These are phyloP conservation scores for Epichloe amarillans DNA, from an alignment of 2,329 filamentous ascomycete genomes.

Conservation along the genomic window DNA sequence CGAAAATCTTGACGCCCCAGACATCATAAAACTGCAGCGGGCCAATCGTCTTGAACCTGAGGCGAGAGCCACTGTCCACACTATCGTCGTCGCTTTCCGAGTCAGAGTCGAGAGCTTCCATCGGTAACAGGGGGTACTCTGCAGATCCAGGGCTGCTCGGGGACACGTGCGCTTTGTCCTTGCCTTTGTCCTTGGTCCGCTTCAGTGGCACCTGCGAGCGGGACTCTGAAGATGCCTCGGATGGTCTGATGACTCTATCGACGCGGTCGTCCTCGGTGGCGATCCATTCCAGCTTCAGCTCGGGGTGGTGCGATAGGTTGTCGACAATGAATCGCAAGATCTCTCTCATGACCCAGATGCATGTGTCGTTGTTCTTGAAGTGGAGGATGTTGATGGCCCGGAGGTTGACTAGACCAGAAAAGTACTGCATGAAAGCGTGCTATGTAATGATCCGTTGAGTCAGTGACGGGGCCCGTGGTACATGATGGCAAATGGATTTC, in stretches of 20 bases:
- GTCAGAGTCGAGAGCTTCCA: slow-evolving; percentile 17
- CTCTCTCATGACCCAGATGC: slow-evolving; percentile 42
- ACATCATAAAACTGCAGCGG: slow-evolving; percentile 26
- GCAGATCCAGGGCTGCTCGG: slow-evolving; percentile 7
- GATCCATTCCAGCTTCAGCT: slow-evolving; percentile 45
- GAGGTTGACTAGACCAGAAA: slow-evolving; percentile 33
- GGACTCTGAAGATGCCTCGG: slow-evolving; percentile 15
- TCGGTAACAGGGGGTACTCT: slow-evolving; percentile 16
- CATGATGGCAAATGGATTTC: too few species aligned
- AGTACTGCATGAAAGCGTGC: slow-evolving; percentile 44
- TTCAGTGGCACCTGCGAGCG: slow-evolving; percentile 16
- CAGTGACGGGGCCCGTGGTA: neutral
- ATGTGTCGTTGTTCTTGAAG: slow-evolving; percentile 43
- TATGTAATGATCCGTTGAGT: slow-evolving; percentile 21
- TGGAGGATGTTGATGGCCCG: slow-evolving; percentile 41
- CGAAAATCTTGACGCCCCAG: slow-evolving; percentile 41
- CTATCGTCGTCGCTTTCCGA: slow-evolving; percentile 22
- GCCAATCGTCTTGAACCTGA: slow-evolving; percentile 23
- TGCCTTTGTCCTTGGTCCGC: slow-evolving; percentile 23
- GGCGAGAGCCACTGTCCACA: slow-evolving; percentile 17
- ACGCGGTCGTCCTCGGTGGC: slow-evolving; percentile 38
- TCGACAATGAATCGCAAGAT: slow-evolving; percentile 46
- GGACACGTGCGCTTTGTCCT: slow-evolving; percentile 14
- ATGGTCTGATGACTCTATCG: slow-evolving; percentile 33
- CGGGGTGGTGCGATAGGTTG: slow-evolving; percentile 39